Percentiles rank a stretch among this genome's conserved stretches.
These are phyloP conservation scores for Leccinum solheimii DNA, from an alignment of 1,284 basidiomycete species.

Conservation along the genomic window DNA sequence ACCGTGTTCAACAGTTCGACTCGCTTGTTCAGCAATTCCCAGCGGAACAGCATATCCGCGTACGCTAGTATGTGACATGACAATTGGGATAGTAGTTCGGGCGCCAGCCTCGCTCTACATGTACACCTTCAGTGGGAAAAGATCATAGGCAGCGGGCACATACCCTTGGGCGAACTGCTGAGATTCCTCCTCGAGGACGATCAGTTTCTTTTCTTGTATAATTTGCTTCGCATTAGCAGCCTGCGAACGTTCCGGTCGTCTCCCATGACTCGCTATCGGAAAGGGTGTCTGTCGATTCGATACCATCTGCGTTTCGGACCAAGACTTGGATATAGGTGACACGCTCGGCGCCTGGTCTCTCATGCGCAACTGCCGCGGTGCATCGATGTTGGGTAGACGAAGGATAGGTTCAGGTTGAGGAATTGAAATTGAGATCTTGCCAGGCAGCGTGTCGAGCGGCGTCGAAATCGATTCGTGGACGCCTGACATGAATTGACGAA, in stretches of 20 bases:
- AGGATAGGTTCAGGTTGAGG: constrained; percentile 27
- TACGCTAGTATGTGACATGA: constrained; percentile 66
- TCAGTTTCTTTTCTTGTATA: constrained; percentile 38
- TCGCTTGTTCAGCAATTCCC: constrained; percentile 67
- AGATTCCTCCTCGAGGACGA: constrained; percentile 35
- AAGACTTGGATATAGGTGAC: constrained; percentile 51
- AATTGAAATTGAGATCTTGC: constrained; percentile 33
- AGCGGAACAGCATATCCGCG: constrained; percentile 72
- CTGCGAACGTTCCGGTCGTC: constrained; percentile 43
- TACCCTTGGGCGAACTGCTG: constrained; percentile 16
- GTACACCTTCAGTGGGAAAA: not conserved
- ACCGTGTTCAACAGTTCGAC: constrained; percentile 69
- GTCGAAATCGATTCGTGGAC: constrained; percentile 50
- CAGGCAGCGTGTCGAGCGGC: constrained; percentile 34
- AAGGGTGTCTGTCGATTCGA: constrained; percentile 40
- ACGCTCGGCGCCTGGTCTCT: constrained; percentile 32
- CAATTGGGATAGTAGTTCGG: constrained; percentile 45
- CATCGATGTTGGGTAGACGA: constrained; percentile 25
- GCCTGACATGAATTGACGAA: constrained; percentile 65
- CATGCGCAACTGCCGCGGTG: constrained; percentile 26
- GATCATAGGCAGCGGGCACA: not conserved
- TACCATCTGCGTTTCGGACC: constrained; percentile 46
- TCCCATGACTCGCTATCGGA: constrained; percentile 40
- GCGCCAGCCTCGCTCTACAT: constrained; percentile 13
- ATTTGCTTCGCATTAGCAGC: constrained; percentile 29